Evolutionary conservation across 2,329 filamentous ascomycete species (phyloP).

Genomic region (Cladosporium sp.): DNA sequence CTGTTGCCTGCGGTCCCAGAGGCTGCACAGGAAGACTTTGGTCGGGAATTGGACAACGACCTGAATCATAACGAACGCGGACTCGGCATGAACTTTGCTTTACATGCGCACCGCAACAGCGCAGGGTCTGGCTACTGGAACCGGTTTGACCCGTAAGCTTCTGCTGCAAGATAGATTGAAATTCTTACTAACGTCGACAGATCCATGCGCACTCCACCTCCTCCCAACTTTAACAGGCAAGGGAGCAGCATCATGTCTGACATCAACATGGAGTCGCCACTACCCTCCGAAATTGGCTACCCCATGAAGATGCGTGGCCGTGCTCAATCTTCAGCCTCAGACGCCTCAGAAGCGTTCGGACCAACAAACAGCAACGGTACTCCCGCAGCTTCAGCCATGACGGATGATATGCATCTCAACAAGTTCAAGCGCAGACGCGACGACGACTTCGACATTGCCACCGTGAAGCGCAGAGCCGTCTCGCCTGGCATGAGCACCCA

Average conservation of each 20-base stretch:
- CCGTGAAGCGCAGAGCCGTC: conserved; percentile 88
- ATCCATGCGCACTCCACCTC: conserved; percentile 63
- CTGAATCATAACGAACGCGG: conserved; percentile 36
- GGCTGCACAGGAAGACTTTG: conserved; percentile 67
- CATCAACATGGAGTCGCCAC: conserved; percentile 69
- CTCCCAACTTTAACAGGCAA: conserved; percentile 56
- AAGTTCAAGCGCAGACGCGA: conserved; percentile 75
- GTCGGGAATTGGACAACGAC: conserved; percentile 57
- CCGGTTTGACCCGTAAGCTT: conserved; percentile 63
- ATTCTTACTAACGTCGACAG: neutral
- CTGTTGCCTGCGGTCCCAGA: conserved; percentile 57
- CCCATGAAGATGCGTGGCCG: conserved; percentile 32
- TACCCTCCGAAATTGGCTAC: conserved; percentile 22
- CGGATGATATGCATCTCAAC: conserved; percentile 37
- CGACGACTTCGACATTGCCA: conserved; percentile 83
- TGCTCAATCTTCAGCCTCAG: conserved; percentile 34
- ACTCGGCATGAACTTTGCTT: conserved; percentile 69
- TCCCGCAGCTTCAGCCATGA: conserved; percentile 25
- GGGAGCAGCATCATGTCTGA: conserved; percentile 60
- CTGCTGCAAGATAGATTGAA: no score
- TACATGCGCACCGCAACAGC: conserved; percentile 70
- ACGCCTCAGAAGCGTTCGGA: conserved; percentile 34
- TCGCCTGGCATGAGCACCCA: conserved; percentile 88
- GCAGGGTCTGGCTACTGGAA: conserved; percentile 78
- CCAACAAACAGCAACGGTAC: conserved; percentile 21